Percentiles rank a stretch among this genome's conserved stretches.
These are phyloP conservation scores for Cercophora samala DNA, from an alignment of 495 filamentous ascomycete genomes.

Conservation along the genomic window DNA sequence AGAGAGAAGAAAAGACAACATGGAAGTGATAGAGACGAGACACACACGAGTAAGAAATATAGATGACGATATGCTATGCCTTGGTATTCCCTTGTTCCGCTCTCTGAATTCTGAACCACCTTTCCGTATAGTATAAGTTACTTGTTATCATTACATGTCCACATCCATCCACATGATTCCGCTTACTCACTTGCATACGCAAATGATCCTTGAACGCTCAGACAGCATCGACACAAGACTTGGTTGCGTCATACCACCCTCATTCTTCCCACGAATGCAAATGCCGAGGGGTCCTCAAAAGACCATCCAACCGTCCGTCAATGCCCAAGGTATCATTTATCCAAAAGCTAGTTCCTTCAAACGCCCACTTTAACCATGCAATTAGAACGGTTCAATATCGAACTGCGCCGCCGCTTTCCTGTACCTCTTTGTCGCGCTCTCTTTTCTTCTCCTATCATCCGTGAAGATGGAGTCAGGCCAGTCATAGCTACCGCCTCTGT, in stretches of 20 bases:
- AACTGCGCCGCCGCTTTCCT: slow-evolving; percentile 31
- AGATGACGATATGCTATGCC: neutral
- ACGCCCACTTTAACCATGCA: neutral
- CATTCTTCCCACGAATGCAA: neutral
- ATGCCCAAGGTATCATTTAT: neutral
- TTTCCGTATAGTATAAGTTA: neutral
- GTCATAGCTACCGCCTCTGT: slow-evolving; percentile 15
- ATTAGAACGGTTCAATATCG: slow-evolving; percentile 37
- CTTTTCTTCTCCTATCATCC: slow-evolving; percentile 23
- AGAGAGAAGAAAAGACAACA: neutral
- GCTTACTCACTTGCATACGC: neutral
- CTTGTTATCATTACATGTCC: neutral
- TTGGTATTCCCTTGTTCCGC: neutral
- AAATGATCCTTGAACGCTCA: neutral
- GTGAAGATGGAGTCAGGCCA: slow-evolving; percentile 29
- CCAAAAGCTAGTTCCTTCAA: neutral
- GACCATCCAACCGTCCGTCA: neutral
- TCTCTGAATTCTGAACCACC: neutral
- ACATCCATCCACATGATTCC: neutral
- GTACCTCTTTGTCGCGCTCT: slow-evolving; percentile 30
- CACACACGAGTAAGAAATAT: neutral
- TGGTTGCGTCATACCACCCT: neutral
- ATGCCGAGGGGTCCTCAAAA: neutral
- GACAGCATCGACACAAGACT: neutral
- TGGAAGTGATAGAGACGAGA: too few species aligned